Evolutionary conservation across 192 early-diverging fungal species (phyloP), one percentile per base, ranked within the genome.

Genomic region (Backusella macrospora): DNA sequence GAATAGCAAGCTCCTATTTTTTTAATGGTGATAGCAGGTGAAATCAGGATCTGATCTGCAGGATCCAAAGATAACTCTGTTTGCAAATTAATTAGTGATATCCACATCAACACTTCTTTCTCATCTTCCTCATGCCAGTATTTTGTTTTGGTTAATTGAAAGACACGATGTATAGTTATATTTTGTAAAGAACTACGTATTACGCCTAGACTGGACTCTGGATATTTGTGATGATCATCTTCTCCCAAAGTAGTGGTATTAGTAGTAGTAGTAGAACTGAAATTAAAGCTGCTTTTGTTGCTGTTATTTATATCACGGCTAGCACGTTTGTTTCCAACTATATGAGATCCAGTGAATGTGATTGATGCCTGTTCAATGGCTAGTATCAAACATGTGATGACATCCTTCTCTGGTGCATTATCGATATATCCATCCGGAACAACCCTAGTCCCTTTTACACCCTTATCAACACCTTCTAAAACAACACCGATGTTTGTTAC

Each of bases 351-450:
- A n/a, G 67, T 62, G 46, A 73, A 81, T 26, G 37, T 39, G 8
- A 77, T 9, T 34, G 76, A 73, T 2, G 77, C 16, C 8, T 59
- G 55, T 8, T 76, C 68, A 34, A 77, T n/a, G 18, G 55, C 42
- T 4, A 66, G 3, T 21, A 55, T 65, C 34, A 77, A n/a, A 1
- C 66, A 23, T 0, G 62, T 29, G 13, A 26, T 9, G 15, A 74
- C 44, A 68, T 81, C 80, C 21, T 72, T 26, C 16, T 37, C 38
- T 0, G 80, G 80, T n/a, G 76, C 69, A 55, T 77, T 81, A 40
- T 81, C 73, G 12, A 81, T 43, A 42, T 71, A 81, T 0, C 80
- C 80, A 2, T 70, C 43, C 10, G 70, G 73, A 5, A 64, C 37
- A 6, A 34, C 4, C 10, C 68, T 42, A 10, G 40, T 67, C 1